Evolutionary conservation across 306 rosid genomes (phyloP).

Genomic region (Betula pendula): DNA sequence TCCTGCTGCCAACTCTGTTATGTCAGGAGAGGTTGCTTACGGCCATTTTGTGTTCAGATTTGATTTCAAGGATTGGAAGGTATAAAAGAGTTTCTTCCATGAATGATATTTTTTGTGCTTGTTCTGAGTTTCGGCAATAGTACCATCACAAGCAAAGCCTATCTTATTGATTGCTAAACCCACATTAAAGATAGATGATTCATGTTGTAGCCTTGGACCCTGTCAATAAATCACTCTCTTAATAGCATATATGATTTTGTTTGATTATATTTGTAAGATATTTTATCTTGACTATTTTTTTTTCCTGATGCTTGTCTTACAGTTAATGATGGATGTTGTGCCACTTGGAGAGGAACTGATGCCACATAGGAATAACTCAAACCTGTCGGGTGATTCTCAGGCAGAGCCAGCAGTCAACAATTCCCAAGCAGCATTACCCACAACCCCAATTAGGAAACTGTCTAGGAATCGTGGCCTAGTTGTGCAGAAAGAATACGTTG

Average conservation of each 20-base stretch:
- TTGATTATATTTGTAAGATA: not conserved
- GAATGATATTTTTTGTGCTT: not conserved
- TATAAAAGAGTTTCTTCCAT: slow-evolving; percentile 23
- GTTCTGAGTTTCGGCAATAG: not conserved
- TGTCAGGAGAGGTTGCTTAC: slow-evolving; percentile 53
- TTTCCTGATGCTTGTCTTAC: slow-evolving; percentile 27
- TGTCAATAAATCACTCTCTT: not conserved
- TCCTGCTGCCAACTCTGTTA: slow-evolving; percentile 47
- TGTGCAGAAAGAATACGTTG: slow-evolving; percentile 50
- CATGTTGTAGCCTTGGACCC: not conserved
- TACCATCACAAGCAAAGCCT: not conserved
- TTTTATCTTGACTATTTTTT: not conserved
- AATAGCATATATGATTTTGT: not conserved
- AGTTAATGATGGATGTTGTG: slow-evolving; percentile 63
- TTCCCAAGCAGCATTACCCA: slow-evolving; percentile 32
- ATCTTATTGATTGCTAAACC: no score
- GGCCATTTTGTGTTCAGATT: slow-evolving; percentile 77
- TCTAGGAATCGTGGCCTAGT: slow-evolving; percentile 62
- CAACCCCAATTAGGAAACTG: slow-evolving; percentile 66
- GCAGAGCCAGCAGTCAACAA: slow-evolving; percentile 19
- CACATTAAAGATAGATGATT: not conserved
- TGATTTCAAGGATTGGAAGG: slow-evolving; percentile 91
- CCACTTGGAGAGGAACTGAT: slow-evolving; percentile 71
- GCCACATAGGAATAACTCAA: slow-evolving; percentile 48
- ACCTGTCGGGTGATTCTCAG: slow-evolving; percentile 19